A percentile compares a stretch with the other conserved stretches of the same genome.
phyloP scores from a whole-genome alignment of 2,329 filamentous ascomycete genomes.

The Penicillium digitatum region DNA sequence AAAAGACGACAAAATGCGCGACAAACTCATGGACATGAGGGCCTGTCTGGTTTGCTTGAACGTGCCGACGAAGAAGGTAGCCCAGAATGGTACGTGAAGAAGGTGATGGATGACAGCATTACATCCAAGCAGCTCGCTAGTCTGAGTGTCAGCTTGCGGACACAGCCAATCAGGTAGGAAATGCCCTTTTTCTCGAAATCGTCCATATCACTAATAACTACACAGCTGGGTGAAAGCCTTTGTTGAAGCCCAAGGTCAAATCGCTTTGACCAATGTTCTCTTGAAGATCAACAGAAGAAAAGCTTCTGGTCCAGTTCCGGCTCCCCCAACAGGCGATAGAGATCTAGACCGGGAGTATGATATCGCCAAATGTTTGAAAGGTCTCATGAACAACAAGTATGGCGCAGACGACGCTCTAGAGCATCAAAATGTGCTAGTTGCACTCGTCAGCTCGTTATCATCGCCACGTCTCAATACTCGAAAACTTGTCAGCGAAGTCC shows the following conservation, averaged over 20 bases:
- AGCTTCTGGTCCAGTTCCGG: constrained; percentile 65
- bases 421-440: constrained; percentile 85
- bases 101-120: constrained; percentile 92
- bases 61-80: constrained; percentile 91
- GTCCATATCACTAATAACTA: constrained; percentile 11
- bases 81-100: constrained; percentile 96
- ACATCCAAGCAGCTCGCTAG: constrained; percentile 87
- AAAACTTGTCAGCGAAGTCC: constrained; percentile 90
- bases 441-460: constrained; percentile 79
- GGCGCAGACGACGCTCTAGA: constrained; percentile 90
- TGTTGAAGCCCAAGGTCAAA: constrained; percentile 94
- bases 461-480: constrained; percentile 85
- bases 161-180: constrained; percentile 74
- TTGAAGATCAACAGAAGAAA: constrained; percentile 90
- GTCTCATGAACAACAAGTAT: constrained; percentile 98
- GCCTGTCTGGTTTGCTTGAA: constrained; percentile 62
- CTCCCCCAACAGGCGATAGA: constrained; percentile 63
- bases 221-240: constrained; percentile 85
- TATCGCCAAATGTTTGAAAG: constrained; percentile 95
- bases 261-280: constrained; percentile 89
- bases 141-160: constrained; percentile 88
- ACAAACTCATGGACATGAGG: constrained; percentile 63
- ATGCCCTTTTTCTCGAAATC: not conserved
- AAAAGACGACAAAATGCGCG: constrained; percentile 75
- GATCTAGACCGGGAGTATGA: constrained; percentile 91